These are phyloP conservation scores for Fraxinus ornus DNA, from an alignment of 305 asterid genomes.

Conservation along the genomic window DNA sequence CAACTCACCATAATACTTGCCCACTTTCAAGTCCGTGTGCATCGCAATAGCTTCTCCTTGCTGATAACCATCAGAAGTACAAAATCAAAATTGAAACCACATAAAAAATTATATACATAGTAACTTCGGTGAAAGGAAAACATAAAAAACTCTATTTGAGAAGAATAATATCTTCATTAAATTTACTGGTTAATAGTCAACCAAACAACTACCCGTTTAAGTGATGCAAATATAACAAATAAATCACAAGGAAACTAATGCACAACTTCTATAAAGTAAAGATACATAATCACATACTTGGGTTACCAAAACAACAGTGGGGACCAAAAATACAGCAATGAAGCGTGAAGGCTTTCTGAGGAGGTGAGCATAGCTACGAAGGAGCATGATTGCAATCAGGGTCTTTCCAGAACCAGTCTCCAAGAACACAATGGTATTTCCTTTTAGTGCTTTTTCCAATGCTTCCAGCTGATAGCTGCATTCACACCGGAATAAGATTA, in stretches of 20 bases:
- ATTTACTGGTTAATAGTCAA: neutral
- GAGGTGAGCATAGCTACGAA: conserved; percentile 56
- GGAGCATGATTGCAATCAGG: conserved; percentile 76
- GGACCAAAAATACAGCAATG: conserved; percentile 80
- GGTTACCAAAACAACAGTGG: conserved; percentile 65
- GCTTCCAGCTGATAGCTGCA: conserved; percentile 84
- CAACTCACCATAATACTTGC: conserved; percentile 66
- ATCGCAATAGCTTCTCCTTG: conserved; percentile 53
- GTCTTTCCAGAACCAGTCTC: conserved; percentile 92
- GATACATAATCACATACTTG: conserved; percentile 44
- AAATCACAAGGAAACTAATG: neutral
- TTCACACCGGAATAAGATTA: conserved; percentile 14
- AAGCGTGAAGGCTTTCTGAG: conserved; percentile 59
- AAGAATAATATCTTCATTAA: neutral
- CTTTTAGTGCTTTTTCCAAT: conserved; percentile 57
- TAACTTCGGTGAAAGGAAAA: neutral
- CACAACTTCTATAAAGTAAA: neutral
- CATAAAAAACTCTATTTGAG: neutral
- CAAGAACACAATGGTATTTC: conserved; percentile 68
- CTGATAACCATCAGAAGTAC: conserved; percentile 39
- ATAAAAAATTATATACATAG: neutral
- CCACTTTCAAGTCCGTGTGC: conserved; percentile 76
- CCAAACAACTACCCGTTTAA: neutral
- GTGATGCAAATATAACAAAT: neutral
- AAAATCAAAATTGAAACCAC: neutral